These are phyloP conservation scores for Fusarium illudens DNA, from an alignment of 2,329 filamentous ascomycete species.

Conservation along the genomic window DNA sequence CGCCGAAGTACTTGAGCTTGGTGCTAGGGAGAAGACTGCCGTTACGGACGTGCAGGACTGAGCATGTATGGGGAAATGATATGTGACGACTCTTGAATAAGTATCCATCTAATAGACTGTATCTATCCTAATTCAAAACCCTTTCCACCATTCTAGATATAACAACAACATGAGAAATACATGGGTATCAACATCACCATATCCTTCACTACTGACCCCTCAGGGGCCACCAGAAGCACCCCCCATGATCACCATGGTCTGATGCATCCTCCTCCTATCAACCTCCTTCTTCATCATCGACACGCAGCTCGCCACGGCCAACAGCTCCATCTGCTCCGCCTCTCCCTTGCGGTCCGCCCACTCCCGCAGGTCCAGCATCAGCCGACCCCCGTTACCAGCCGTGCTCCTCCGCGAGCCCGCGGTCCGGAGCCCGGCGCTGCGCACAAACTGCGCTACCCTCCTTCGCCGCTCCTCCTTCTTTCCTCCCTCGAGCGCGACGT, in stretches of 20 bases:
- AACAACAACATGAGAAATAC: background rate
- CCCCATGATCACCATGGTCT: constrained; percentile 56
- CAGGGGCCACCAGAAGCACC: constrained; percentile 31
- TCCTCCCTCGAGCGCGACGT: constrained; percentile 42
- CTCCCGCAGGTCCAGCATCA: constrained; percentile 54
- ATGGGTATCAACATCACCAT: constrained; percentile 5
- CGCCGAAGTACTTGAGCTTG: constrained; percentile 35
- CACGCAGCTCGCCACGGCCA: constrained; percentile 65
- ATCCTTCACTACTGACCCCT: background rate
- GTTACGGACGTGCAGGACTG: constrained; percentile 34
- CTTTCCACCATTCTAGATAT: background rate
- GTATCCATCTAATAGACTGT: background rate
- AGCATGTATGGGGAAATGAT: background rate
- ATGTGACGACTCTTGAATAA: background rate
- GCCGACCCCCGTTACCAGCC: constrained; percentile 61
- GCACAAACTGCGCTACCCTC: constrained; percentile 55
- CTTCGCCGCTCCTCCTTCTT: constrained; percentile 43
- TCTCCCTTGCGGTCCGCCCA: constrained; percentile 48
- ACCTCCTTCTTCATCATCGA: constrained; percentile 73
- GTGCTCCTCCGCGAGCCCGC: constrained; percentile 48
- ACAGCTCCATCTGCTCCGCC: constrained; percentile 53
- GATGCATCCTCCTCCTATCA: constrained; percentile 62
- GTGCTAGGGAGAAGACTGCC: constrained; percentile 38
- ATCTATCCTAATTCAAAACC: background rate
- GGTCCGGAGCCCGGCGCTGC: constrained; percentile 51